These are phyloP conservation scores for Capronia coronata DNA, from an alignment of 2,329 filamentous ascomycete species.

Conservation along the genomic window DNA sequence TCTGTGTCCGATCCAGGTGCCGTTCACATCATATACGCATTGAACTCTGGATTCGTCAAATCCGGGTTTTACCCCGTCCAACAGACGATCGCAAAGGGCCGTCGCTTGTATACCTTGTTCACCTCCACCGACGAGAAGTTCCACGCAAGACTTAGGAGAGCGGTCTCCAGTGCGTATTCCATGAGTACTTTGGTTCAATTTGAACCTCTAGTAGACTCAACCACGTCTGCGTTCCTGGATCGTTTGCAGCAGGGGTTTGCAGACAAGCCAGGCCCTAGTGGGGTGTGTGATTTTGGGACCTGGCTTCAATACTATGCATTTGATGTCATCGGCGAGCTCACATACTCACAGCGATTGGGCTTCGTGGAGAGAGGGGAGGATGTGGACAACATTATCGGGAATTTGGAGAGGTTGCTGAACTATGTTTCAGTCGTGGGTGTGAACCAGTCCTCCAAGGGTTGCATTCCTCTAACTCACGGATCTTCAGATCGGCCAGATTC, in stretches of 20 bases:
- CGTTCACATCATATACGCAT: slow-evolving; percentile 25
- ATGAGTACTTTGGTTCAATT: slow-evolving; percentile 39
- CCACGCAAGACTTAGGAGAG: slow-evolving; percentile 38
- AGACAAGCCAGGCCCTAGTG: background rate
- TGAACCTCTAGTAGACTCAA: slow-evolving; percentile 36
- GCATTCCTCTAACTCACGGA: too few species aligned
- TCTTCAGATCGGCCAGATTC: too few species aligned
- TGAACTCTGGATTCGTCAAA: slow-evolving; percentile 23
- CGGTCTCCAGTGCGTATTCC: slow-evolving; percentile 38
- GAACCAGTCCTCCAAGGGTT: too few species aligned
- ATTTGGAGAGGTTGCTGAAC: slow-evolving; percentile 30
- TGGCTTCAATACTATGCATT: slow-evolving; percentile 36
- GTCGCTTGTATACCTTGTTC: slow-evolving; percentile 33
- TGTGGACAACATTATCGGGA: slow-evolving; percentile 32
- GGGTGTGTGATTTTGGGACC: slow-evolving; percentile 28
- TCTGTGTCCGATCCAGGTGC: slow-evolving; percentile 25
- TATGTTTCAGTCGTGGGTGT: slow-evolving; percentile 30
- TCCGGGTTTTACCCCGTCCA: slow-evolving; percentile 31
- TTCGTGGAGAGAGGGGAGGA: slow-evolving; percentile 34
- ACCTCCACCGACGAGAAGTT: slow-evolving; percentile 37
- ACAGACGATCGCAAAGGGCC: slow-evolving; percentile 31
- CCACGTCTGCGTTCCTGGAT: slow-evolving; percentile 29
- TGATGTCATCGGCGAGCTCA: slow-evolving; percentile 36
- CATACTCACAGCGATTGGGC: slow-evolving; percentile 33
- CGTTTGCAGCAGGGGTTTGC: slow-evolving; percentile 29